Evolutionary conservation across 371 early-diverging fungal species (phyloP), one percentile per base, ranked within the genome.

Genomic region (Actinomucor elegans): DNA sequence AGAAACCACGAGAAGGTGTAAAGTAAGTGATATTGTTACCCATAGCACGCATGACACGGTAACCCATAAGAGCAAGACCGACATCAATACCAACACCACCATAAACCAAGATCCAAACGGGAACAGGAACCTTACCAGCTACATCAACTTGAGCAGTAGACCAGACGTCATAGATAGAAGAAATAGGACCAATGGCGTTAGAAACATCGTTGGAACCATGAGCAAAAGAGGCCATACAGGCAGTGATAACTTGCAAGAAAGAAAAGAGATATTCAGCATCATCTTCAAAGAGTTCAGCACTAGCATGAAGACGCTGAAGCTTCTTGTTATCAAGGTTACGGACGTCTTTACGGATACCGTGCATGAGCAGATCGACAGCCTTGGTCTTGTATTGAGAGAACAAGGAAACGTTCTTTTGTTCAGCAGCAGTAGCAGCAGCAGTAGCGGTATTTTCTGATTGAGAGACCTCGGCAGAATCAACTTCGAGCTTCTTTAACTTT

Each of bases 151-250:
- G 33, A 29, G 73, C 92, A 11, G 69, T 71, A 34, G 64, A 49
- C 89, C 90, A 93, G 44, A 90, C 78, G 37, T 77, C 74, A 62
- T 74, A 90, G 33, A 93, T 85, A 26, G 68, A 52, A 21, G 69
- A 47, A 26, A 92, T 58, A 4, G 94, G 94, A 12, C 94, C 94
- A 40, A 92, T 80, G 37, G 92, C 92, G 59, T 94, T 94, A 52
- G 93, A 84, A 11, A 94, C 91, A 66, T 94, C 94, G 65, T 94
- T 94, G 37, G 91, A 87, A 44, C 94, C 94, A 71, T 94, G 94
- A 35, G 91, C 85, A 72, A 94, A 93, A 33, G 93, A 93, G 17
- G 91, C 85, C 44, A 91, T 83, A 53, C 84, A 77, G 11, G 94
- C 88, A 6, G 94, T 91, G 40, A 90, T 62, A 56, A 94, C 81